Evolutionary conservation across 2,329 filamentous ascomycete genomes (phyloP), one percentile per base, ranked within the genome.

Genomic region (Penicillium corylophilum): DNA sequence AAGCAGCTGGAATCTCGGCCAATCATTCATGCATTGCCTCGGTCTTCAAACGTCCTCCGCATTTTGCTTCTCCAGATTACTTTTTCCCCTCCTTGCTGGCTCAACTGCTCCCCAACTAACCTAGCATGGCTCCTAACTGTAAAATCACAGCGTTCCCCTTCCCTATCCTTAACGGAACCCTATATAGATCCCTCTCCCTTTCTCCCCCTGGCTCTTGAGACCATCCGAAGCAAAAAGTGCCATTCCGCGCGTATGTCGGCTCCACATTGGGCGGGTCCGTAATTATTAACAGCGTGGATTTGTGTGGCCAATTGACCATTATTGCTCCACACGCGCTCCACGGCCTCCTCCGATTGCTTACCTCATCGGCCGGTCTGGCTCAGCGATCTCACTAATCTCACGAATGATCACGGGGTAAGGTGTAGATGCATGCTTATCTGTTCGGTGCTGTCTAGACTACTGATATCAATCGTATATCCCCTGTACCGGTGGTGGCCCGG

Each of bases 251-350:
- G 16, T 22, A 8, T 20, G 22, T 52, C 48, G 38, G 43, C 33
- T 54, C 51, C 48, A 52, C 49, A 50, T 16, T 31, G 8, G 20
- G 49, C 44, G 52, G 53, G 31, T 42, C 53, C 22, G 33, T 39
- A 40, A 61, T 65, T 65, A 66, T 55, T 60, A 66, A 67, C 63
- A 56, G 40, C 24, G 43, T 52, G 33, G 26, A 44, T 45, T 48
- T 64, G 51, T 55, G 61, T 66, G 63, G 64, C 36, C 49, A 44
- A 36, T 12, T 28, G n/a, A 42, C 26, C 28, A 20, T 13, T 24
- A n/a, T 29, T 10, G 5, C 1, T 44, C 42, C 54, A 51, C 48
- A 24, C 13, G 5, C 15, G 20, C 23, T 45, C 46, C 48, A 53
- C 55, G 45, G 39, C 26, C 45, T 35, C 22, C 39, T 46, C 48